phyloP scores from a whole-genome alignment of 176 grass and related monocot species.

The Ensete glaucum region DNA sequence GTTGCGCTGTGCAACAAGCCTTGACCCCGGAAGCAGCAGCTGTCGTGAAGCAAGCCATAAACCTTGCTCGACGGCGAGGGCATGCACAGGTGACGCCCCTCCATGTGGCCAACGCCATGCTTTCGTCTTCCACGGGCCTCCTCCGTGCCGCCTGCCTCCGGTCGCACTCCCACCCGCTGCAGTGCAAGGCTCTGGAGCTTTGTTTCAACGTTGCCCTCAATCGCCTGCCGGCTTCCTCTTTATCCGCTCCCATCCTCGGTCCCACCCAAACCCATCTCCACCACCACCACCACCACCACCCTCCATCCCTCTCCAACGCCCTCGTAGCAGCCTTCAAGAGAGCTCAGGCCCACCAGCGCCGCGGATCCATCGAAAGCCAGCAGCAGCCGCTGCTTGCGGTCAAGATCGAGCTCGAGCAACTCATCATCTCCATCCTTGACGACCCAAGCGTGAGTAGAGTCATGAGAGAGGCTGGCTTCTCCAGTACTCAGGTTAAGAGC shows the following conservation, averaged over 20 bases:
- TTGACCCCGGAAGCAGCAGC: slow-evolving; percentile 54
- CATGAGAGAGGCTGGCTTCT: slow-evolving; percentile 97
- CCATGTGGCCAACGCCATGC: slow-evolving; percentile 80
- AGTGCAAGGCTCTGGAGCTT: slow-evolving; percentile 91
- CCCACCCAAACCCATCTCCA: slow-evolving; percentile 15
- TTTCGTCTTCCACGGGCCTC: slow-evolving; percentile 39
- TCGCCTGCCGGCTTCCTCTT: slow-evolving; percentile 51
- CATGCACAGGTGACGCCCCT: slow-evolving; percentile 88
- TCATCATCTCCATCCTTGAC: slow-evolving; percentile 93
- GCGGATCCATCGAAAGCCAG: slow-evolving; percentile 74
- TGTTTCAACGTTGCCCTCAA: slow-evolving; percentile 96
- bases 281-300: slow-evolving; percentile 42
- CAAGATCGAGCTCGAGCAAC: slow-evolving; percentile 95
- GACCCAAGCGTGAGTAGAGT: slow-evolving; percentile 96
- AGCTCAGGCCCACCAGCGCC: slow-evolving; percentile 88
- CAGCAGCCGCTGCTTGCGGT: slow-evolving; percentile 83
- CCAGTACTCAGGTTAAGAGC: slow-evolving; percentile 84
- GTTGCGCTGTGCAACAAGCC: slow-evolving; percentile 75
- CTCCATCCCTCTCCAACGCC: slow-evolving; percentile 68
- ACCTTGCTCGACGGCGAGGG: slow-evolving; percentile 55
- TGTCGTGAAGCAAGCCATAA: slow-evolving; percentile 63
- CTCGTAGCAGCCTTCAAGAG: slow-evolving; percentile 94
- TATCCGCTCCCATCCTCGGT: background rate
- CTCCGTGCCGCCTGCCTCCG: slow-evolving; percentile 73
- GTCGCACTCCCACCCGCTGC: slow-evolving; percentile 79